Evolutionary conservation across 345 rosid species (phyloP).

Genomic region (Arabidopsis arenosa): DNA sequence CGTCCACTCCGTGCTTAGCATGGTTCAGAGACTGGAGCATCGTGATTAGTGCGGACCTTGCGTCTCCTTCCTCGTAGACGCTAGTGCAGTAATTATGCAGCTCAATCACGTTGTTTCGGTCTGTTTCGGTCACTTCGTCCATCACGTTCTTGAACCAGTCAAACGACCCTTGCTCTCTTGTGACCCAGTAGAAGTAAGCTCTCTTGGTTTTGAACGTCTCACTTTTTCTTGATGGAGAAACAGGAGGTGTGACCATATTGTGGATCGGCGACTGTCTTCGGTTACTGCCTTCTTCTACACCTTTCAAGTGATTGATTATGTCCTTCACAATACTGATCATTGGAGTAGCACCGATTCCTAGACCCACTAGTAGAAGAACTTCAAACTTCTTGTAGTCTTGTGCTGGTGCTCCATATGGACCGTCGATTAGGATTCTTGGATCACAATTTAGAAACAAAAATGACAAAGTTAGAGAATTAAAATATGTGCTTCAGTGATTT

Average conservation of each 20-base stretch:
- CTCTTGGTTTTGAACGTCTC: conserved; percentile 69
- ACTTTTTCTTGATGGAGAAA: conserved; percentile 37
- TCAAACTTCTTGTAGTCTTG: conserved; percentile 80
- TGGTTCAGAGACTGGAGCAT: conserved; percentile 81
- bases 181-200: conserved; percentile 89
- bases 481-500: not conserved
- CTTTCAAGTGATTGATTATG: conserved; percentile 67
- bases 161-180: conserved; percentile 86
- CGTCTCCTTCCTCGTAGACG: conserved; percentile 89
- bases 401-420: conserved; percentile 94
- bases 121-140: conserved; percentile 72
- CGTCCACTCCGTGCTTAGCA: conserved; percentile 74
- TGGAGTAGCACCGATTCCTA: conserved; percentile 91
- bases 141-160: conserved; percentile 90
- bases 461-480: not conserved
- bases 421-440: conserved; percentile 74
- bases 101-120: conserved; percentile 71
- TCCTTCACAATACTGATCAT: conserved; percentile 88
- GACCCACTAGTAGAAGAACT: conserved; percentile 72
- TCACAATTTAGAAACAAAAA: not conserved
- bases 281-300: conserved; percentile 45
- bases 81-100: conserved; percentile 84
- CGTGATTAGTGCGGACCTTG: conserved; percentile 75
- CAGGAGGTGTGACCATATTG: conserved; percentile 47
- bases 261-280: conserved; percentile 48